Percentiles rank a stretch among this genome's conserved stretches.
Evolutionary conservation across 2,329 filamentous ascomycete species (phyloP).

Genomic region (Mollisiaceae sp.): DNA sequence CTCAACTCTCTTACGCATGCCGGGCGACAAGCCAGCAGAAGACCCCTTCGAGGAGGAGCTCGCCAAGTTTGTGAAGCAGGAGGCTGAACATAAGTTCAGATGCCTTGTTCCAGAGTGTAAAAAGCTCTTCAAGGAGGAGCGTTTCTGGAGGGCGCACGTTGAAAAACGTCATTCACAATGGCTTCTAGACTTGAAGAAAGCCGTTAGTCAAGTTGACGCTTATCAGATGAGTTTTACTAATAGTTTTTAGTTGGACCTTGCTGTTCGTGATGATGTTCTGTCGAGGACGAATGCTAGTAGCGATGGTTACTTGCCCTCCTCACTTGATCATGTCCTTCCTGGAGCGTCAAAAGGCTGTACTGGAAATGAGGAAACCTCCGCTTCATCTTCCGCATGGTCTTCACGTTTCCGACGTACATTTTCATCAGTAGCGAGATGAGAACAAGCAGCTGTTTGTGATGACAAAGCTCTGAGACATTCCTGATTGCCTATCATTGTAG

Average conservation of each 20-base stretch:
- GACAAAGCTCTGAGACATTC: not conserved
- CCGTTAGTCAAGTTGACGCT: constrained; percentile 66
- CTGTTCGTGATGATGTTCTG: constrained; percentile 46
- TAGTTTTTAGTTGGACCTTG: constrained; percentile 72
- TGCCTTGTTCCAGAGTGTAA: constrained; percentile 96
- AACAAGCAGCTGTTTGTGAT: not conserved
- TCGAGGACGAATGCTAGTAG: too few species aligned
- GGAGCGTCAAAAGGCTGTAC: too few species aligned
- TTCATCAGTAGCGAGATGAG: not conserved
- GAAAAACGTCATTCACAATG: constrained; percentile 95
- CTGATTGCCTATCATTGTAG: not conserved
- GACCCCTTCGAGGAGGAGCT: constrained; percentile 89
- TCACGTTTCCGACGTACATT: too few species aligned
- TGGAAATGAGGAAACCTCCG: too few species aligned
- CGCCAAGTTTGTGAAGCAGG: constrained; percentile 88
- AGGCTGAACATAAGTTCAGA: constrained; percentile 95
- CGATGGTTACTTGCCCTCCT: too few species aligned
- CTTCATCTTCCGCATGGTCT: too few species aligned
- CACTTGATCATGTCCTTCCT: too few species aligned
- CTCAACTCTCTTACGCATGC: constrained; percentile 60
- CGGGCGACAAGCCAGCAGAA: constrained; percentile 85
- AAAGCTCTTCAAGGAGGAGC: constrained; percentile 95
- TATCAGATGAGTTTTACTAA: constrained; percentile 42
- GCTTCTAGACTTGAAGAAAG: constrained; percentile 77
- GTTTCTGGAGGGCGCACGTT: constrained; percentile 97